phyloP scores from a whole-genome alignment of 2,329 filamentous ascomycete species.

The Dactylonectria macrodidyma region DNA sequence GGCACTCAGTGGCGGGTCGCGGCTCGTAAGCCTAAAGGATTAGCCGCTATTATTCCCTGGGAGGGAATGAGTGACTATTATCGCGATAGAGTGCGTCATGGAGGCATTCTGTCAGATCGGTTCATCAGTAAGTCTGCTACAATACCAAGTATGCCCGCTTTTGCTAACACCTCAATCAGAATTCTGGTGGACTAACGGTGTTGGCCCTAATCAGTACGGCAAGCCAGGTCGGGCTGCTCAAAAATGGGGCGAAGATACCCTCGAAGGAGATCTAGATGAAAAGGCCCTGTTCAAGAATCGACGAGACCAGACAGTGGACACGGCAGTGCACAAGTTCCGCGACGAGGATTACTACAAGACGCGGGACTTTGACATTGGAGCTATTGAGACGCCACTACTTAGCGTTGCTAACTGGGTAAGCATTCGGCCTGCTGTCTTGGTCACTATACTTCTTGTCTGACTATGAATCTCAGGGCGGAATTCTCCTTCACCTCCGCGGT shows the following conservation, averaged over 20 bases:
- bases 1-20: constrained; percentile 65
- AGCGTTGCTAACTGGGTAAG: constrained; percentile 75
- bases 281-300: constrained; percentile 66
- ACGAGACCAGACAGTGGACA: constrained; percentile 62
- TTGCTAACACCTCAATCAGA: neutral
- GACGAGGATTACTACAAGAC: constrained; percentile 76
- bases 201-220: constrained; percentile 74
- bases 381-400: constrained; percentile 77
- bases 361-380: constrained; percentile 74
- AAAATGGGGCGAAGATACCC: constrained; percentile 56
- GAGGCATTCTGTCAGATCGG: constrained; percentile 71
- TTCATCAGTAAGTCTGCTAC: constrained; percentile 62
- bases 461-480: constrained; percentile 64
- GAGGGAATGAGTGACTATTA: constrained; percentile 71
- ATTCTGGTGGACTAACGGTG: constrained; percentile 46
- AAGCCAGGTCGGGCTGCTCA: neutral
- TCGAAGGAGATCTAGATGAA: constrained; percentile 71
- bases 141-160: neutral
- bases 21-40: constrained; percentile 60
- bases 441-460: neutral
- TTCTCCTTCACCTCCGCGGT: constrained; percentile 77
- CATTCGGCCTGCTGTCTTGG: neutral
- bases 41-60: constrained; percentile 63
- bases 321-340: constrained; percentile 67
- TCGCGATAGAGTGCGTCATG: constrained; percentile 71